phyloP scores from a whole-genome alignment of 352 stramenopile species.

The Phytopythium boreale region DNA sequence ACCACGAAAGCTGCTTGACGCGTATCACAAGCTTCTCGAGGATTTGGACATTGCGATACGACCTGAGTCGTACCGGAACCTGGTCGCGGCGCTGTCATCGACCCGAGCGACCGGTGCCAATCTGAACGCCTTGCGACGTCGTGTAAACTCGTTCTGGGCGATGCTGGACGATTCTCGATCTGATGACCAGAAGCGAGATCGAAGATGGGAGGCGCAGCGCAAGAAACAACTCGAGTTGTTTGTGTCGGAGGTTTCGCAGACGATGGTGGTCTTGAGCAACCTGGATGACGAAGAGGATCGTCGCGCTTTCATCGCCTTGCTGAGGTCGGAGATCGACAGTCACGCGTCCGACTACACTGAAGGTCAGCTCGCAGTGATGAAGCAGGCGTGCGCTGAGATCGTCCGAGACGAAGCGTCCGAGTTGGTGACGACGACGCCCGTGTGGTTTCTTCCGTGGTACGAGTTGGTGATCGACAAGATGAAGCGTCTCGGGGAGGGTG shows the following conservation, averaged over 20 bases:
- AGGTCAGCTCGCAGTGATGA: not conserved
- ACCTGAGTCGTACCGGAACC: not conserved
- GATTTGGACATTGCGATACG: not conserved
- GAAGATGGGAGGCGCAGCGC: not conserved
- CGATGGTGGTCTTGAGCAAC: not conserved
- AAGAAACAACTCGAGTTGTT: conserved; percentile 1
- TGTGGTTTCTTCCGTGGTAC: conserved; percentile 15
- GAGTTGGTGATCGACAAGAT: conserved; percentile 11
- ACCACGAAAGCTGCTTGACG: not conserved
- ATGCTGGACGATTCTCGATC: not conserved
- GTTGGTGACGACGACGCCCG: not conserved
- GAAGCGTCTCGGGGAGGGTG: conserved; percentile 2
- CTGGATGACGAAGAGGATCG: not conserved
- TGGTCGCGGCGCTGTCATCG: not conserved
- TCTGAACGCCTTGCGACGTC: not conserved
- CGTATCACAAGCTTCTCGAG: not conserved
- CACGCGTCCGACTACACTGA: not conserved
- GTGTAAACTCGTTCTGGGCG: not conserved
- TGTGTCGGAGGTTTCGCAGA: not conserved
- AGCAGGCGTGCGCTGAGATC: not conserved
- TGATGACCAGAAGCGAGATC: not conserved
- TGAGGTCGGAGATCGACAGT: not conserved
- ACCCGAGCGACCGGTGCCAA: not conserved
- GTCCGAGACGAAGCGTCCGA: not conserved
- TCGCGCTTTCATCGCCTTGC: not conserved